These are phyloP conservation scores for Citrullus amarus DNA, from an alignment of 306 rosid species.

Conservation along the genomic window DNA sequence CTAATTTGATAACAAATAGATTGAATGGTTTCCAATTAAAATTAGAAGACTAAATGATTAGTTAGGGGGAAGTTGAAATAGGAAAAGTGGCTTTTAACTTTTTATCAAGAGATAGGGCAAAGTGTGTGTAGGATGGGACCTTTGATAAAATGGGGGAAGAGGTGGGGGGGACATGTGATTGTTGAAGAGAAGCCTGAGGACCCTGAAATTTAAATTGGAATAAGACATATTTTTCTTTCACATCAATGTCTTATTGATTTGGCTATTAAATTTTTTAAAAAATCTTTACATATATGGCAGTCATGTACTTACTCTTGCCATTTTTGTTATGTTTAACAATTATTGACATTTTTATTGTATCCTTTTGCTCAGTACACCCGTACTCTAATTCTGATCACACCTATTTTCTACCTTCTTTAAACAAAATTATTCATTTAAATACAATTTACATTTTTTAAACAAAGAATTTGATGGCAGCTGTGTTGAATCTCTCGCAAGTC, in stretches of 20 bases:
- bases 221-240: background rate
- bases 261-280: background rate
- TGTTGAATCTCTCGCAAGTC: no score
- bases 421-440: no score
- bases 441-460: no score
- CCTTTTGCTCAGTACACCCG: background rate
- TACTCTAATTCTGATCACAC: background rate
- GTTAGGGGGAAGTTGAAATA: no score
- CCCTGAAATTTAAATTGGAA: background rate
- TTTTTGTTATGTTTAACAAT: conserved; percentile 1
- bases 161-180: background rate
- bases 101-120: background rate
- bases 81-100: no score
- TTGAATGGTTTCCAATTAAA: no score
- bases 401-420: background rate
- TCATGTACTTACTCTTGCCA: background rate
- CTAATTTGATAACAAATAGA: no score
- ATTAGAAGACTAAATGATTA: no score
- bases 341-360: background rate
- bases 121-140: background rate
- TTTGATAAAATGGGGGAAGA: background rate
- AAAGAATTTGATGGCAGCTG: no score
- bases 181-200: background rate
- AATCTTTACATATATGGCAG: background rate
- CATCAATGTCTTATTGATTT: background rate